Percentiles rank a stretch among this genome's conserved stretches.
Evolutionary conservation across 129 eudicot species (phyloP).

Genomic region (Solidago caesia): DNA sequence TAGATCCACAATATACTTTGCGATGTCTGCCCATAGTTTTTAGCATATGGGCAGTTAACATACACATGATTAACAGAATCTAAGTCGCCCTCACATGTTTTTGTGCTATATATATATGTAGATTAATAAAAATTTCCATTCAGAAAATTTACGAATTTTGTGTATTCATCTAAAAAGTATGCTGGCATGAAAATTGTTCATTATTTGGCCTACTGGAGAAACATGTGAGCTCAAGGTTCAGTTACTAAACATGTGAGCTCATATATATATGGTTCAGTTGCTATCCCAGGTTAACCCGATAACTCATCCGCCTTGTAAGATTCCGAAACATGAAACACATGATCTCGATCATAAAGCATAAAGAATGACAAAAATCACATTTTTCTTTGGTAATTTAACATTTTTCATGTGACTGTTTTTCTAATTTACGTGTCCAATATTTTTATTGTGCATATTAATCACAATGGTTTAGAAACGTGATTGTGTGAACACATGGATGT

Average conservation of each 20-base stretch:
- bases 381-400: not conserved
- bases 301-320: not conserved
- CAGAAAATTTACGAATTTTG: too few relatives aligned
- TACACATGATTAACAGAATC: too few relatives aligned
- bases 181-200: not conserved
- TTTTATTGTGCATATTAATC: not conserved
- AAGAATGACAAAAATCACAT: not conserved
- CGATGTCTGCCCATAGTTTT: too few relatives aligned
- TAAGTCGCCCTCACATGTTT: too few relatives aligned
- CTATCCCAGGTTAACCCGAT: not conserved
- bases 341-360: not conserved
- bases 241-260: not conserved
- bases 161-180: not conserved
- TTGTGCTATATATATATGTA: too few relatives aligned
- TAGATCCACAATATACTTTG: too few relatives aligned
- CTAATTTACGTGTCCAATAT: not conserved
- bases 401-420: not conserved
- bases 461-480: conserved; percentile 6
- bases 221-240: not conserved
- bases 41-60: too few relatives aligned
- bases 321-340: not conserved
- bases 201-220: not conserved
- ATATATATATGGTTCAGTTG: too few relatives aligned
- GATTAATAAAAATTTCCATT: too few relatives aligned
- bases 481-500: not conserved